phyloP scores from a whole-genome alignment of 1,284 basidiomycete genomes.

The Apiotrichum gracile region DNA sequence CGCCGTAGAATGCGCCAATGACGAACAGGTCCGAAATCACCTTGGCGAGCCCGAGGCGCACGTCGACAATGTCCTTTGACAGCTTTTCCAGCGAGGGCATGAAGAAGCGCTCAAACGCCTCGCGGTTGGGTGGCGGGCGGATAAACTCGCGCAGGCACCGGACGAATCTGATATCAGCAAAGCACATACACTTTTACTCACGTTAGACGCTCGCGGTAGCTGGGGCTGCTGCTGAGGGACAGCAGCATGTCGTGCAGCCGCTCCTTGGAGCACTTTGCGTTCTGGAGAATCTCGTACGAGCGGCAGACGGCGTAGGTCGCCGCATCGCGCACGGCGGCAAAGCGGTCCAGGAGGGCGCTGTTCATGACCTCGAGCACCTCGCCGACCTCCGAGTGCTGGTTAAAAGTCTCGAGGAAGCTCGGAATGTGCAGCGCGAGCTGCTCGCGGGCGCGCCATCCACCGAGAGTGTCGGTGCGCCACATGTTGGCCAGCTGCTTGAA shows the following conservation, averaged over 20 bases:
- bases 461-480: constrained; percentile 60
- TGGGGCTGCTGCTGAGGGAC: constrained; percentile 54
- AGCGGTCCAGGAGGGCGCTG: constrained; percentile 67
- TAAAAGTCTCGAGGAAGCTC: constrained; percentile 49
- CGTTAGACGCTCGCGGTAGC: constrained; percentile 69
- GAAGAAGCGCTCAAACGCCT: constrained; percentile 56
- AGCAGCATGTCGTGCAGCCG: constrained; percentile 54
- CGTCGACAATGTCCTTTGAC: constrained; percentile 70
- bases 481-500: constrained; percentile 55
- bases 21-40: constrained; percentile 38
- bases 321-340: constrained; percentile 76
- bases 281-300: constrained; percentile 53
- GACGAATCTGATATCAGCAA: constrained; percentile 52
- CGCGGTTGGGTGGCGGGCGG: constrained; percentile 46
- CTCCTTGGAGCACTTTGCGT: constrained; percentile 42
- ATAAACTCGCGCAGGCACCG: constrained; percentile 64
- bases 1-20: constrained; percentile 35
- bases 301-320: constrained; percentile 57
- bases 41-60: constrained; percentile 73
- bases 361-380: constrained; percentile 54
- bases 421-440: constrained; percentile 58
- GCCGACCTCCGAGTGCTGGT: constrained; percentile 24
- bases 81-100: constrained; percentile 59
- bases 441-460: constrained; percentile 80
- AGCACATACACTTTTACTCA: constrained; percentile 44